Percentiles rank a stretch among this genome's conserved stretches.
These are phyloP conservation scores for Wallacemonas sp. DNA, from an alignment of 208 protist species.

Conservation along the genomic window DNA sequence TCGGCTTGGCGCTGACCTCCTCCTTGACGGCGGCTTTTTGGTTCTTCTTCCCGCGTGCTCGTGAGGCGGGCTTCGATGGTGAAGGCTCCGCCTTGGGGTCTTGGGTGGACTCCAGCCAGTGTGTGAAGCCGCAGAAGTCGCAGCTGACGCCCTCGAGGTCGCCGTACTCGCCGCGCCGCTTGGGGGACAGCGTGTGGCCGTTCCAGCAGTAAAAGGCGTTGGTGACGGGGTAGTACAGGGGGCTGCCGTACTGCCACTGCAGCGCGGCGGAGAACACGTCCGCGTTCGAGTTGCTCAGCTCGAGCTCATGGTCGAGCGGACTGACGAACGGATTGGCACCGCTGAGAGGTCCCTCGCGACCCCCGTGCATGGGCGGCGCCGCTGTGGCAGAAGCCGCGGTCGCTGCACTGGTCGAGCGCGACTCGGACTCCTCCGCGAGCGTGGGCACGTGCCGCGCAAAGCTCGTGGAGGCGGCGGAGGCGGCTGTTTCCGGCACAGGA, in stretches of 20 bases:
- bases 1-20: not conserved
- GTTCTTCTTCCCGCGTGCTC: conserved; percentile 14
- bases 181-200: conserved; percentile 38
- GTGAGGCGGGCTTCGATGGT: conserved; percentile 14
- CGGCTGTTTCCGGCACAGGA: not conserved
- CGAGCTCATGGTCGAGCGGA: not conserved
- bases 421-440: conserved; percentile 1
- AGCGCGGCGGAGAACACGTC: not conserved
- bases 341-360: not conserved
- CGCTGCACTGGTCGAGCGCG: conserved; percentile 7
- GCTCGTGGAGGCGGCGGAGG: not conserved
- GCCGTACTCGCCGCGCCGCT: conserved; percentile 41
- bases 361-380: not conserved
- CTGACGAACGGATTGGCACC: not conserved
- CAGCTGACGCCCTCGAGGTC: conserved; percentile 77
- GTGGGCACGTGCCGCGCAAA: conserved; percentile 19
- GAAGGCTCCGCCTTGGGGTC: not conserved
- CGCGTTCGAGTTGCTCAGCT: conserved; percentile 9
- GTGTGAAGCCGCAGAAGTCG: conserved; percentile 83
- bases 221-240: conserved; percentile 74
- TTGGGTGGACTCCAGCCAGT: conserved; percentile 45
- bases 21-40: conserved; percentile 1
- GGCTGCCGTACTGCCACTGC: conserved; percentile 71
- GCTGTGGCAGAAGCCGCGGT: conserved; percentile 4
- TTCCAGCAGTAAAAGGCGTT: conserved; percentile 70